Evolutionary conservation across 2,329 filamentous ascomycete species (phyloP).

Genomic region (Hymenoscyphus linearis): DNA sequence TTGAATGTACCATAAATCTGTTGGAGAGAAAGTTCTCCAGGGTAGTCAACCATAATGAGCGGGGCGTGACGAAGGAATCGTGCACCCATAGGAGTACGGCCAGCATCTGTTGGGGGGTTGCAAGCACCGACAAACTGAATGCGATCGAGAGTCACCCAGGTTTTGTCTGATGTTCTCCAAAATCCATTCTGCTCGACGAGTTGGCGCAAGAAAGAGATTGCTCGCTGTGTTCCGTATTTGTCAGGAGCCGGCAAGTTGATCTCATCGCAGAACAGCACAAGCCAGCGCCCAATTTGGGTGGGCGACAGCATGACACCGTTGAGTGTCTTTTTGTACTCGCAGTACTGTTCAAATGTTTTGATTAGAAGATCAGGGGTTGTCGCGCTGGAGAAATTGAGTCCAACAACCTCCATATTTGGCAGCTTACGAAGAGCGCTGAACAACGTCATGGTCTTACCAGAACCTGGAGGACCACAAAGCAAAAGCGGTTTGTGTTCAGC

Average conservation of each 20-base stretch:
- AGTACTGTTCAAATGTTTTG: constrained; percentile 99
- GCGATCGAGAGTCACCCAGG: constrained; percentile 93
- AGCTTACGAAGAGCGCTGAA: constrained; percentile 96
- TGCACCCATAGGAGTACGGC: constrained; percentile 87
- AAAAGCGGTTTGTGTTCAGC: constrained; percentile 97
- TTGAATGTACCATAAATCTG: constrained; percentile 99
- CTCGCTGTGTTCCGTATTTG: constrained; percentile 94
- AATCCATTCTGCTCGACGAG: constrained; percentile 98
- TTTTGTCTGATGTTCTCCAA: constrained; percentile 96
- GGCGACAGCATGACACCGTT: constrained; percentile 95
- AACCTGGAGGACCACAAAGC: constrained; percentile 94
- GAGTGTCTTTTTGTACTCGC: constrained; percentile 97
- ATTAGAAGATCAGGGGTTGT: constrained; percentile 96
- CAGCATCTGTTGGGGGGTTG: constrained; percentile 95
- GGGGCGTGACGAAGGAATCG: constrained; percentile 94
- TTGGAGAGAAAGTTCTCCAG: constrained; percentile 85
- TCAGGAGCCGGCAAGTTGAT: constrained; percentile 98
- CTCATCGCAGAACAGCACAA: constrained; percentile 98
- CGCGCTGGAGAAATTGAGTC: constrained; percentile 98
- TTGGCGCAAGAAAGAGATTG: constrained; percentile 94
- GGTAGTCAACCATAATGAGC: constrained; percentile 99
- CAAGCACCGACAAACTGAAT: constrained; percentile 99
- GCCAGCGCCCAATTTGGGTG: constrained; percentile 93
- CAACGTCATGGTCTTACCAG: constrained; percentile 99
- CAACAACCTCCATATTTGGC: constrained; percentile 98